Base-by-base conservation (phyloP, 2,329 filamentous ascomycete genomes). In the Exutisphaerella laricina region DNA sequence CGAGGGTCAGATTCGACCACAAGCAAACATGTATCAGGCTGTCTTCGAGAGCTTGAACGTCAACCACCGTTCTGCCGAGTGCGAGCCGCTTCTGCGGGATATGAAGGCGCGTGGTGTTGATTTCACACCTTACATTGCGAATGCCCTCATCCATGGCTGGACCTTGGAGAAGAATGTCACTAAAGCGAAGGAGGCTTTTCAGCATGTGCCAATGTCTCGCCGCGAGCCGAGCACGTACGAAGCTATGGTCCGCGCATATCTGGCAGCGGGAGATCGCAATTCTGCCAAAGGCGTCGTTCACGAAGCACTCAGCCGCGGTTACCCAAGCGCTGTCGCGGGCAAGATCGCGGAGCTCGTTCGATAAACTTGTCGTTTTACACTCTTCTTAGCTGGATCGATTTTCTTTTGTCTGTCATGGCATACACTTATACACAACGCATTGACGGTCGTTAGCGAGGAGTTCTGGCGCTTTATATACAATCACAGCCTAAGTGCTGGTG, bases 181-280 rank as follows among this genome's bases (percentile, higher is more conserved):
- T 47, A 89, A 88, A 66, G 86, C 88, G 13, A 80, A 82, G 60
- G 70, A 76, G 17, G 81, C 96, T 49, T 98, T 94, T 62, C 77
- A 85, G 46, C 74, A 77, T n/a, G 82, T 98, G 3, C 78, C 82
- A 6, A 76, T 79, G 20, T 77, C 81, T 41, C 88, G 83, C 69
- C 82, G 92, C 44, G 92, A 98, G 71, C 92, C 92, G 3, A 96
- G 88, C 72, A 98, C 92, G 4, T 98, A 98, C 65, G 92, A 98
- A 70, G 89, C 90, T 29, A 98, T 98, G 92, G 95, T 89, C 4
- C 79, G 92, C 33, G 92, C 92, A 1, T 96, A 84, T 68, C 78
- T 98, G 41, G 81, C 88, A 8, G 84, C 84, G 3, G 87, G 94
- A 61, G 80, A 94, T 62, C 82, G 86, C 23, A 76, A 81, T 36